These are phyloP conservation scores for Fusarium nelsonii DNA, from an alignment of 2,329 filamentous ascomycete species.

Conservation along the genomic window DNA sequence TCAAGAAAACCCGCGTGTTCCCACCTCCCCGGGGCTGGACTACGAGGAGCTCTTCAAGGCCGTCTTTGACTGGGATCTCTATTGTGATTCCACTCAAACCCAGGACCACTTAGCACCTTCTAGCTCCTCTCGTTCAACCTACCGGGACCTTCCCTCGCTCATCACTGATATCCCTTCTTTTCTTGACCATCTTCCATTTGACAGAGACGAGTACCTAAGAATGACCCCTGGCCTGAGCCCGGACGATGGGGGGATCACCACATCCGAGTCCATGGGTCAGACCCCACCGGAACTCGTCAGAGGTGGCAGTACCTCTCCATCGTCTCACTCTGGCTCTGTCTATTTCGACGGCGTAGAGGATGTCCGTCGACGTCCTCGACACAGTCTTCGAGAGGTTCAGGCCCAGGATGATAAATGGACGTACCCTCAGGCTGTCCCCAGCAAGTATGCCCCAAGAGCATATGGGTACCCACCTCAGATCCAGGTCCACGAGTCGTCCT, in stretches of 20 bases:
- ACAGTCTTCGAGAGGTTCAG: conserved; percentile 53
- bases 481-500: conserved; percentile 49
- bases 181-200: conserved; percentile 52
- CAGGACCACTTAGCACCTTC: conserved; percentile 47
- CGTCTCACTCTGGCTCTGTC: conserved; percentile 55
- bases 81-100: conserved; percentile 51
- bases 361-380: conserved; percentile 47
- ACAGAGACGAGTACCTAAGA: conserved; percentile 50
- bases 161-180: conserved; percentile 53
- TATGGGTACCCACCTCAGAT: conserved; percentile 54
- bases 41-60: conserved; percentile 53
- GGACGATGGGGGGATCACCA: conserved; percentile 51
- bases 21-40: conserved; percentile 52
- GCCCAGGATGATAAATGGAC: conserved; percentile 58
- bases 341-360: conserved; percentile 51
- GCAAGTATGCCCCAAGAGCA: conserved; percentile 49
- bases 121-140: conserved; percentile 49
- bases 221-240: conserved; percentile 53
- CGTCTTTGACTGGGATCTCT: conserved; percentile 56
- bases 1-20: conserved; percentile 54
- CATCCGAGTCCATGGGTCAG: conserved; percentile 55
- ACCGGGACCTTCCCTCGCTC: conserved; percentile 51
- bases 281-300: conserved; percentile 55
- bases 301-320: conserved; percentile 57
- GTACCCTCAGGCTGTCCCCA: conserved; percentile 53